phyloP scores from a whole-genome alignment of 2,329 filamentous ascomycete genomes.

The Cladobotryum protrusum region DNA sequence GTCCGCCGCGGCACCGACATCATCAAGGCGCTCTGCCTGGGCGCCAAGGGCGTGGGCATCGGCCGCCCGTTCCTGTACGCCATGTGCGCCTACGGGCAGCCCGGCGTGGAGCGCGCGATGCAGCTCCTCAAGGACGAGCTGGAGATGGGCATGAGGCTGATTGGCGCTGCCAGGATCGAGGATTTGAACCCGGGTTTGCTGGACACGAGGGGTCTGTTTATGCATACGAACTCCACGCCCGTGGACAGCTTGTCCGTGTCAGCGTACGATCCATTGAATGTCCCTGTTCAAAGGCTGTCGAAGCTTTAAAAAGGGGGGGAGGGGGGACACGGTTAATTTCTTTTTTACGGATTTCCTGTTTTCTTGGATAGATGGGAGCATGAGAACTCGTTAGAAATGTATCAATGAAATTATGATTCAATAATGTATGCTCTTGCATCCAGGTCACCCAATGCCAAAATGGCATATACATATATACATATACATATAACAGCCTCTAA shows the following conservation, averaged over 20 bases:
- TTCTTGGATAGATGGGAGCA: not conserved
- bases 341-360: not conserved
- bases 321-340: too few species aligned
- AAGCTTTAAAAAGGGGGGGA: conserved; percentile 37
- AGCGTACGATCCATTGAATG: conserved; percentile 50
- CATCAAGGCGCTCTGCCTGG: conserved; percentile 88
- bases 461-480: not conserved
- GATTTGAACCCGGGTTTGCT: conserved; percentile 77
- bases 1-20: conserved; percentile 88
- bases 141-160: conserved; percentile 97
- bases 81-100: conserved; percentile 85
- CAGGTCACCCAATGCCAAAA: too few species aligned
- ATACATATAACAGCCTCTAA: not conserved
- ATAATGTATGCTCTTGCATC: not conserved
- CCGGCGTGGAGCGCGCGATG: conserved; percentile 88
- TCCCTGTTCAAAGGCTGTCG: conserved; percentile 45
- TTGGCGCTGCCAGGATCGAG: conserved; percentile 68
- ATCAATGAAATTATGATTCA: not conserved
- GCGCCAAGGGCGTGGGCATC: conserved; percentile 87
- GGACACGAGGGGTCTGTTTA: conserved; percentile 64
- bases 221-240: conserved; percentile 45
- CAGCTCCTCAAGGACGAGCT: conserved; percentile 91
- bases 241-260: conserved; percentile 40
- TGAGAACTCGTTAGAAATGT: too few species aligned
- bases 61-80: conserved; percentile 92